Base-by-base conservation (phyloP, 148 eudicot species). In the Nepenthes gracilis region DNA sequence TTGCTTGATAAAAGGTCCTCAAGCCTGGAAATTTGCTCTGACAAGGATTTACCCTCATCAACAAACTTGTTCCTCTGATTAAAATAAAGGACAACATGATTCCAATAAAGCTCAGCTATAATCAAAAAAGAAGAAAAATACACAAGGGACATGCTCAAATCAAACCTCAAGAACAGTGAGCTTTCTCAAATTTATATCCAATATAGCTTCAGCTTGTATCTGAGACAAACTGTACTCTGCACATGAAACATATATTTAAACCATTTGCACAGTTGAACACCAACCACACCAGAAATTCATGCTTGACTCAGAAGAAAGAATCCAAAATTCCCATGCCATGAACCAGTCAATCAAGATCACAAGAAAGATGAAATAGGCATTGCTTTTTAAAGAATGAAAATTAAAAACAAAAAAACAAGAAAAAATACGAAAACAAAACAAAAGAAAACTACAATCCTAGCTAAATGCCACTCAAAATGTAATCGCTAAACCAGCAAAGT, bases 191-290 rank as follows among this genome's bases (percentile, higher is more conserved):
- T 79, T 86, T 38, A 93, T 89, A 72, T 89, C 99, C 72, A 93
- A 62, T 80, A 93, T 84, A 43, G 99, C 95, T 64, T 89, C 97
- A 68, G 95, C 95, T 84, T 93, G 99, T 75, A 86, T 93, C 55
- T 86, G 95, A 63, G 96, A 82, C 78, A 93, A 77, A 69, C 62
- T 78, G 62, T 79, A 89, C 64, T 72, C 99, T 93, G 88, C 69
- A 75, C 54, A 35, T 70, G 67, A 65, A 52, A 71, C 63, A 34
- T 47, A 54, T 23, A 23, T 23, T 23, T 23, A 23, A 23, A 23
- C 23, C 23, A 23, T 23, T 23, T 23, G 23, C 23, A 23, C 23
- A 23, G 23, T 23, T 23, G 23, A 47, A 56, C 36, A 58, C 34
- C 52, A 15, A 58, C 34, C 52, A 15, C 13, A 63, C 10, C 34